A percentile compares a stretch with the other conserved stretches of the same genome.
phyloP scores from a whole-genome alignment of 805 yeast species.

The Barnettozyma botsteinii region DNA sequence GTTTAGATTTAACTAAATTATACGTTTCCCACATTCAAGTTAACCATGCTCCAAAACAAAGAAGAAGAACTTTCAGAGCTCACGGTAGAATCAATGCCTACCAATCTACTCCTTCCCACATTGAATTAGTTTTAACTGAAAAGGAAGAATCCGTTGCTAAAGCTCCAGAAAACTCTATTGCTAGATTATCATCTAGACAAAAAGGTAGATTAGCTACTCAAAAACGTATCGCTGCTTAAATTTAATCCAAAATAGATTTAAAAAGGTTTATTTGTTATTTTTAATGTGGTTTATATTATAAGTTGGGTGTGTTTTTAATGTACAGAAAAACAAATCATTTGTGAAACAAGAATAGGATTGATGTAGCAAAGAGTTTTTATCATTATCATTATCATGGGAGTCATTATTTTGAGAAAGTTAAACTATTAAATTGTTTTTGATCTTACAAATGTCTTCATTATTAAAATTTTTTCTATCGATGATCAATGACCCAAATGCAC shows the following conservation, averaged over 20 bases:
- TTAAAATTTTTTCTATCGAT: no score
- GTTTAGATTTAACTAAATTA: slow-evolving; percentile 92
- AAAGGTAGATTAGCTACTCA: slow-evolving; percentile 85
- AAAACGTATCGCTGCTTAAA: slow-evolving; percentile 75
- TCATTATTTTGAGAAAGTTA: no score
- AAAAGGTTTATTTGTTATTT: slow-evolving; percentile 1
- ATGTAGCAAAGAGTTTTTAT: not conserved
- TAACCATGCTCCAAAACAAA: slow-evolving; percentile 99
- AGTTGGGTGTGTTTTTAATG: slow-evolving; percentile 13
- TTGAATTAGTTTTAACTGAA: slow-evolving; percentile 95
- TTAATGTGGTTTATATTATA: slow-evolving; percentile 11
- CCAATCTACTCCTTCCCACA: slow-evolving; percentile 98
- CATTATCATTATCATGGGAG: no score
- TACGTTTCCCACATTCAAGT: slow-evolving; percentile 98
- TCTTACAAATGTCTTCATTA: no score
- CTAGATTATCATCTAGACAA: slow-evolving; percentile 85
- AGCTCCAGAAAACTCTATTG: slow-evolving; percentile 66
- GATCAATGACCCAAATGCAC: no score
- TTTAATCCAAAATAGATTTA: slow-evolving; percentile 2
- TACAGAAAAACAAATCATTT: slow-evolving; percentile 7
- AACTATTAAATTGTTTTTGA: no score
- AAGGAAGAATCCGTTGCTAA: slow-evolving; percentile 89
- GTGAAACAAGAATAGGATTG: not conserved
- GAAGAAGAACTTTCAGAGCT: slow-evolving; percentile 99
- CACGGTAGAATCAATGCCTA: slow-evolving; percentile 99